Base-by-base conservation (phyloP, 176 grass and related monocot genomes). In the Canna indica region DNA sequence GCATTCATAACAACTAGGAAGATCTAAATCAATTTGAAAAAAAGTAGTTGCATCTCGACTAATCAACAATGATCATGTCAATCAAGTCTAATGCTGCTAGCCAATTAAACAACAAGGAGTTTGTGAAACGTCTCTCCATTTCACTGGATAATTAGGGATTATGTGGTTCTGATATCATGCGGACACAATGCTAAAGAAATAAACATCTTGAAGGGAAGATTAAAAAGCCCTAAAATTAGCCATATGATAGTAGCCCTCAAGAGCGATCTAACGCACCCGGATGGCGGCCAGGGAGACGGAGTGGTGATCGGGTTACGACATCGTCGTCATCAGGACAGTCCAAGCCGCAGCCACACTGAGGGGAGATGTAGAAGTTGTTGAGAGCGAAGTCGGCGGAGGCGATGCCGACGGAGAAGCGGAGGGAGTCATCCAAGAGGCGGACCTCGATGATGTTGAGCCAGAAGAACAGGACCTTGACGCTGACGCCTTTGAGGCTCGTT, bases 361-460 rank as follows among this genome's bases (percentile, higher is more conserved):
- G 93, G 78, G 81, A 77, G 63, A 92, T 80, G 74, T 75, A 83
- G 69, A 97, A 97, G 57, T 97, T 92, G 9, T 85, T 77, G 58
- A 97, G 64, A 33, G 73, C 82, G 72, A 97, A 97, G 67, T 91
- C 87, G 0, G 93, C 93, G 67, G 93, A 92, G 24, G 82, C 84
- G 67, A 97, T 87, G 64, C 93, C 93, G 65, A 97, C 88, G 29
- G 93, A 97, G 83, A 97, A 97, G 4, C 73, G 64, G 64, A 97
- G 86, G 20, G 84, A 34, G 69, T 91, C 88, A 22, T 76, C 84
- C 41, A 48, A 12, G 68, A 83, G 79, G 36, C 62, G 69, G 48
- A 96, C 93, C 88, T 96, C 88, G 59, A 96, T 3, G 77, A 96
- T 96, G 85, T 91, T 91, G 68, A 96, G 33, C 86, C 88, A 96